These are phyloP conservation scores for Pseudogymnoascus sp. DNA, from an alignment of 2,329 filamentous ascomycete genomes.

Conservation along the genomic window DNA sequence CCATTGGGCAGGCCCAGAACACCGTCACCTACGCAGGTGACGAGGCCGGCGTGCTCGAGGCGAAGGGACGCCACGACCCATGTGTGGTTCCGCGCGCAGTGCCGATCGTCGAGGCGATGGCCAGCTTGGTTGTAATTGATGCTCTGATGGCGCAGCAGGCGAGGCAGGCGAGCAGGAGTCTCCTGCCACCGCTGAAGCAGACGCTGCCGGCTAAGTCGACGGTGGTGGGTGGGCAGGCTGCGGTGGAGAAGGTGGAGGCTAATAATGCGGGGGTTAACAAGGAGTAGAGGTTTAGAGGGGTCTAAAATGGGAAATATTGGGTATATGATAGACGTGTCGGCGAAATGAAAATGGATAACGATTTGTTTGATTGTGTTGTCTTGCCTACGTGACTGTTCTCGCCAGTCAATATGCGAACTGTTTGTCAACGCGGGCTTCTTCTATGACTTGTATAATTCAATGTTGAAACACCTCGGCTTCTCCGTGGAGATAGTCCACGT, in stretches of 20 bases:
- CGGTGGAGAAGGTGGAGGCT: constrained; percentile 5
- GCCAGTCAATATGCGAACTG: not conserved
- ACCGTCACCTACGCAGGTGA: constrained; percentile 72
- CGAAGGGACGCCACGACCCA: constrained; percentile 90
- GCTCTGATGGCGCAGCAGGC: constrained; percentile 74
- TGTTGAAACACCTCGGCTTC: not conserved
- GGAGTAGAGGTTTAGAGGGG: not conserved
- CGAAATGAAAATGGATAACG: not conserved
- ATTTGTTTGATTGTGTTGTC: not conserved
- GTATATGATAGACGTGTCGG: constrained; percentile 3
- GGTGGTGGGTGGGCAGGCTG: not conserved
- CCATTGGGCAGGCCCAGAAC: constrained; percentile 79
- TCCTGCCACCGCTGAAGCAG: constrained; percentile 34
- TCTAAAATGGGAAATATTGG: not conserved
- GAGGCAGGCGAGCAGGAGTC: constrained; percentile 38
- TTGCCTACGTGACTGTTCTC: not conserved
- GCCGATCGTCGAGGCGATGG: constrained; percentile 87
- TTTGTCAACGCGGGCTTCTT: not conserved
- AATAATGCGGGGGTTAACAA: constrained; percentile 2
- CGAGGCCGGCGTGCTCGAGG: constrained; percentile 65
- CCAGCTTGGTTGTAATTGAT: constrained; percentile 78
- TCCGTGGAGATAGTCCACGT: not conserved
- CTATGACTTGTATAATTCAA: not conserved
- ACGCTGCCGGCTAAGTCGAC: constrained; percentile 13
- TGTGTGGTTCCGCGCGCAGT: constrained; percentile 85